Conservation (phyloP, 306 rosid species). For the Ceratonia siliqua region DNA sequence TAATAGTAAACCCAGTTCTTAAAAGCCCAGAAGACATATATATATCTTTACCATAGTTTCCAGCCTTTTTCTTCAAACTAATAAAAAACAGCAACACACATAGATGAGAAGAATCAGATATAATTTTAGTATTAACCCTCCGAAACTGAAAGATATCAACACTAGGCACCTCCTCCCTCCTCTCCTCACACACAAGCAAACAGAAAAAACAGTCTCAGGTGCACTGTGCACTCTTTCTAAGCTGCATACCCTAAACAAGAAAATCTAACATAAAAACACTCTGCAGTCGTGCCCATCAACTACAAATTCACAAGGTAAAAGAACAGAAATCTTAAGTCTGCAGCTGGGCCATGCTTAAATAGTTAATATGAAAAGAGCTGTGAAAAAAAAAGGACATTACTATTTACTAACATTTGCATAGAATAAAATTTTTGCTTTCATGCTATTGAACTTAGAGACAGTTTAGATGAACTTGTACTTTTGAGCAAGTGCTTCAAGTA, state of each 20-base stretch:
- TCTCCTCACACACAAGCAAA: neutral
- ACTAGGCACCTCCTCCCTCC: neutral
- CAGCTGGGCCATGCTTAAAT: slow-evolving; percentile 5
- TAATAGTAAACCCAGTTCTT: slow-evolving; percentile 7
- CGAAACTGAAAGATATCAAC: slow-evolving; percentile 18
- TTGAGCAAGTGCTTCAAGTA: no score
- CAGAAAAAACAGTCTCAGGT: neutral
- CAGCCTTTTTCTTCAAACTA: slow-evolving; percentile 37
- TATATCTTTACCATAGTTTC: slow-evolving; percentile 31
- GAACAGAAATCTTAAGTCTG: neutral
- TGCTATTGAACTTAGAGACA: slow-evolving; percentile 14
- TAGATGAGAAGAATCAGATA: slow-evolving; percentile 37
- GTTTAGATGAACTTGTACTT: no score
- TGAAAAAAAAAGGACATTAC: slow-evolving; percentile 11
- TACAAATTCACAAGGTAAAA: slow-evolving; percentile 9
- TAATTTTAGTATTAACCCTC: slow-evolving; percentile 14
- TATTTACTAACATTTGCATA: neutral
- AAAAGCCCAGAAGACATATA: slow-evolving; percentile 20
- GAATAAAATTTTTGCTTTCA: slow-evolving; percentile 7
- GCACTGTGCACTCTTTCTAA: neutral
- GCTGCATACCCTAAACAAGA: slow-evolving; percentile 8
- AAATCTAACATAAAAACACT: neutral
- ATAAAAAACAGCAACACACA: slow-evolving; percentile 17
- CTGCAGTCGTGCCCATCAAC: slow-evolving; percentile 6
- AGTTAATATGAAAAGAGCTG: neutral